A percentile compares a stretch with the other conserved stretches of the same genome.
Conservation (phyloP, 768 basidiomycete species). For the Suillus fuscotomentosus region DNA sequence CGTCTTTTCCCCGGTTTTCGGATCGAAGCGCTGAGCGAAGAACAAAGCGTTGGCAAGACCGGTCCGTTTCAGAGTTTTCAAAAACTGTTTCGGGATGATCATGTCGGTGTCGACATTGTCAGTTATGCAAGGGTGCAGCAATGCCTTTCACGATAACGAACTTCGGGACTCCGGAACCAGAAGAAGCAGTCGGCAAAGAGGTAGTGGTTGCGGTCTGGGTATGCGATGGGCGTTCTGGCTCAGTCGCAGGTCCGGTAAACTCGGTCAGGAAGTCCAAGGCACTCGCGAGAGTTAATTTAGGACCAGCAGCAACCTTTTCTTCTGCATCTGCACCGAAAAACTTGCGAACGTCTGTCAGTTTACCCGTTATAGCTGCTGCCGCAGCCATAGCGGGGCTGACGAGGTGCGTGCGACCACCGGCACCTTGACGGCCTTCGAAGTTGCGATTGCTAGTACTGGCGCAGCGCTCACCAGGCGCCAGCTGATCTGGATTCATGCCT, state of each 20-base stretch:
- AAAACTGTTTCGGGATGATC: slow-evolving; percentile 93
- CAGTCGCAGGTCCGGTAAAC: slow-evolving; percentile 55
- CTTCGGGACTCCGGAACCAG: slow-evolving; percentile 52
- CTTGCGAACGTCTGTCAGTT: slow-evolving; percentile 82
- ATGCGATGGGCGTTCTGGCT: slow-evolving; percentile 38
- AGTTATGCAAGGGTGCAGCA: slow-evolving; percentile 75
- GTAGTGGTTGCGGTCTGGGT: slow-evolving; percentile 29
- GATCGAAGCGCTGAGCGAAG: slow-evolving; percentile 75
- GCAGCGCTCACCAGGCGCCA: slow-evolving; percentile 79
- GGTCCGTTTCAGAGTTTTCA: slow-evolving; percentile 89
- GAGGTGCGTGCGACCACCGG: slow-evolving; percentile 87
- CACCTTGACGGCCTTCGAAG: slow-evolving; percentile 87
- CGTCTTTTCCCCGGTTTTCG: slow-evolving; percentile 74
- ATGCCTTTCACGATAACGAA: slow-evolving; percentile 74
- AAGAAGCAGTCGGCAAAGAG: slow-evolving; percentile 37
- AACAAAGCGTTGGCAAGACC: slow-evolving; percentile 84
- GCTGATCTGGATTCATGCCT: slow-evolving; percentile 94
- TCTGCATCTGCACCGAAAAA: slow-evolving; percentile 51
- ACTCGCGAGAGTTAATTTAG: slow-evolving; percentile 67
- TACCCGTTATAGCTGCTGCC: slow-evolving; percentile 84
- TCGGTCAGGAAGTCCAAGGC: slow-evolving; percentile 79
- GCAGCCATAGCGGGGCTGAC: slow-evolving; percentile 92
- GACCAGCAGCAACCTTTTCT: slow-evolving; percentile 40
- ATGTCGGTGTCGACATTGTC: slow-evolving; percentile 91
- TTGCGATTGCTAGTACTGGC: slow-evolving; percentile 93